These are phyloP conservation scores for Catunica adiposa DNA, from an alignment of 2,329 filamentous ascomycete genomes.

Conservation along the genomic window DNA sequence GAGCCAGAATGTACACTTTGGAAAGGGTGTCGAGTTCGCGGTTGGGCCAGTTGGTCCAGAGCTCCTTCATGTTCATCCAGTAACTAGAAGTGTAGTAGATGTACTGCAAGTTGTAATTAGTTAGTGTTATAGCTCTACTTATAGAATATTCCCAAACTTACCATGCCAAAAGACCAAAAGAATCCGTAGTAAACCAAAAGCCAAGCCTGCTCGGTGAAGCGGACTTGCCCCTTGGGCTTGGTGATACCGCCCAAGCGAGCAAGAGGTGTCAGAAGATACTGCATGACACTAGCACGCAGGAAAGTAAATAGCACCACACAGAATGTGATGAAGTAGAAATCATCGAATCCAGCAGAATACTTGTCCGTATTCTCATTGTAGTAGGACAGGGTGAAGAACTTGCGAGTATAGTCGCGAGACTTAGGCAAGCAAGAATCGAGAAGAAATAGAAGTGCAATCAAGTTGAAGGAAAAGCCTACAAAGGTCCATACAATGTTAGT, in stretches of 20 bases:
- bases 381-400: constrained; percentile 80
- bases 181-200: constrained; percentile 65
- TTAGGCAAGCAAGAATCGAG: constrained; percentile 71
- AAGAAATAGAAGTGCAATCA: constrained; percentile 66
- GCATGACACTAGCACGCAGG: constrained; percentile 68
- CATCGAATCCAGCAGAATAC: constrained; percentile 66
- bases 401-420: constrained; percentile 60
- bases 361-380: constrained; percentile 49
- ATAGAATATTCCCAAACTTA: constrained; percentile 28
- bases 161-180: constrained; percentile 74
- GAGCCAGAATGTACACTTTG: constrained; percentile 81
- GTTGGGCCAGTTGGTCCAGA: constrained; percentile 76
- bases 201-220: constrained; percentile 93
- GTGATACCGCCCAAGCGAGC: constrained; percentile 56
- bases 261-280: constrained; percentile 68
- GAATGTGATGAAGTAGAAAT: constrained; percentile 59
- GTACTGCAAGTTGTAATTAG: constrained; percentile 37
- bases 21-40: constrained; percentile 56
- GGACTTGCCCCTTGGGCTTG: constrained; percentile 57
- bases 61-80: constrained; percentile 55
- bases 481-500: not conserved
- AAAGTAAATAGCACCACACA: constrained; percentile 78
- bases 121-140: not conserved
- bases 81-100: constrained; percentile 63
- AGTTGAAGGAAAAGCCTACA: constrained; percentile 64